Percentiles rank a stretch among this genome's conserved stretches.
phyloP scores from a whole-genome alignment of 768 basidiomycete genomes.

The Crepidotus variabilis region DNA sequence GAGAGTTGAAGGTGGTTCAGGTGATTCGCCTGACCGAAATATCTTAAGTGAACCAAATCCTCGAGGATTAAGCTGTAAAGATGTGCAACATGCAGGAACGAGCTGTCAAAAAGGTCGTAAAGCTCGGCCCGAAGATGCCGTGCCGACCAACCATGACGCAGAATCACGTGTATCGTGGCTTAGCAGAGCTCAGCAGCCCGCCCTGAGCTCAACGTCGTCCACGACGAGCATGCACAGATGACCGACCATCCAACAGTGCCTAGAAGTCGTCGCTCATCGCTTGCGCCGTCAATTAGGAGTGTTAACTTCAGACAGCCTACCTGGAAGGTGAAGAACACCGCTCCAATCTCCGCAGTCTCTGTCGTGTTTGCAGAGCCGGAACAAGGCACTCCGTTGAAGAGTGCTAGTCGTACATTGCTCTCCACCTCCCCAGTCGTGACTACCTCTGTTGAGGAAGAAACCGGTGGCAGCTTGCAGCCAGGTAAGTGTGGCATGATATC shows the following conservation, averaged over 20 bases:
- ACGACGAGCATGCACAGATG: neutral
- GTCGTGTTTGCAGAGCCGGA: conserved; percentile 1
- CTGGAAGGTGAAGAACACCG: neutral
- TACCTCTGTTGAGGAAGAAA: neutral
- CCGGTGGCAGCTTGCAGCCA: neutral
- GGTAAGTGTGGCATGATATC: neutral
- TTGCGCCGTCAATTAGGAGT: neutral
- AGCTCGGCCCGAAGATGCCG: neutral
- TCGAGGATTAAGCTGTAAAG: neutral
- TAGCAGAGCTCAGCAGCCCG: neutral
- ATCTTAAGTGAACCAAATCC: neutral
- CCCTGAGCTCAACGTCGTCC: neutral
- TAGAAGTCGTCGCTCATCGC: neutral
- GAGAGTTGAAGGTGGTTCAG: neutral
- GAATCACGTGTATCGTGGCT: neutral
- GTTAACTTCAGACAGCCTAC: neutral
- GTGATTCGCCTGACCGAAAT: neutral
- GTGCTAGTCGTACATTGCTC: neutral
- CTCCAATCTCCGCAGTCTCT: neutral
- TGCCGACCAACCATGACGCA: neutral
- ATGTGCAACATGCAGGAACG: neutral
- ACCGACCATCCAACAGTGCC: neutral
- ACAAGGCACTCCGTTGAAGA: neutral
- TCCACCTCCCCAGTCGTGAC: neutral
- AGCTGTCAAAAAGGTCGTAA: too few species aligned